These are phyloP conservation scores for Clonostachys byssicola DNA, from an alignment of 2,329 filamentous ascomycete genomes.

Conservation along the genomic window DNA sequence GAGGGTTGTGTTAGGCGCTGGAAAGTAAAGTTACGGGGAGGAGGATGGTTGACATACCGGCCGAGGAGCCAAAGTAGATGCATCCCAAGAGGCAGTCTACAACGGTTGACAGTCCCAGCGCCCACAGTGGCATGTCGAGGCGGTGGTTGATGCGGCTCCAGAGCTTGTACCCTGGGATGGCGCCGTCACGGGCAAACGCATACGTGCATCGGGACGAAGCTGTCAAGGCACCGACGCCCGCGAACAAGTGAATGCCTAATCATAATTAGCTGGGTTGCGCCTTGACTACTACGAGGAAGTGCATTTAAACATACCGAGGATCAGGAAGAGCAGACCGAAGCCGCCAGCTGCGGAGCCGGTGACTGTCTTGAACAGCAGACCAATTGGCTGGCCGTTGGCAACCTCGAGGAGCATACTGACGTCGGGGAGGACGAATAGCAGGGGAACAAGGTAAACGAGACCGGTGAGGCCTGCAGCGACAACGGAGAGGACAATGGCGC, in stretches of 20 bases:
- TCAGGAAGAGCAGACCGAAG: slow-evolving; percentile 71
- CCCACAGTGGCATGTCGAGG: slow-evolving; percentile 67
- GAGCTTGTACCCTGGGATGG: slow-evolving; percentile 64
- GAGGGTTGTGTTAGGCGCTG: no score
- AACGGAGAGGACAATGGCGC: slow-evolving; percentile 65
- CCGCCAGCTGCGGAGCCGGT: slow-evolving; percentile 70
- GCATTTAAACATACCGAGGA: slow-evolving; percentile 40
- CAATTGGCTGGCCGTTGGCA: slow-evolving; percentile 71
- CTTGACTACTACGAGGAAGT: no score
- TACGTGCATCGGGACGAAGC: slow-evolving; percentile 72
- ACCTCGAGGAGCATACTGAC: slow-evolving; percentile 59
- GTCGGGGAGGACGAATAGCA: slow-evolving; percentile 72
- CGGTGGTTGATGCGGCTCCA: slow-evolving; percentile 63
- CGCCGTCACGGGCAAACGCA: slow-evolving; percentile 71
- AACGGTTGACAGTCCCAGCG: slow-evolving; percentile 61
- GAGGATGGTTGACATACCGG: slow-evolving; percentile 15
- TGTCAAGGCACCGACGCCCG: slow-evolving; percentile 70
- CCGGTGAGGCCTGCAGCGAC: slow-evolving; percentile 62
- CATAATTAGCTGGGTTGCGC: no score
- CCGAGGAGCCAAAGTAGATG: slow-evolving; percentile 75
- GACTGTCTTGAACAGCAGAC: slow-evolving; percentile 69
- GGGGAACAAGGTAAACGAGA: slow-evolving; percentile 61
- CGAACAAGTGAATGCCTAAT: slow-evolving; percentile 65
- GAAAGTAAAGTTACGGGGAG: no score
- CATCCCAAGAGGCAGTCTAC: slow-evolving; percentile 70